Conservation (phyloP, 139 green algal genomes). For the Zygnema circumcarinatum region DNA sequence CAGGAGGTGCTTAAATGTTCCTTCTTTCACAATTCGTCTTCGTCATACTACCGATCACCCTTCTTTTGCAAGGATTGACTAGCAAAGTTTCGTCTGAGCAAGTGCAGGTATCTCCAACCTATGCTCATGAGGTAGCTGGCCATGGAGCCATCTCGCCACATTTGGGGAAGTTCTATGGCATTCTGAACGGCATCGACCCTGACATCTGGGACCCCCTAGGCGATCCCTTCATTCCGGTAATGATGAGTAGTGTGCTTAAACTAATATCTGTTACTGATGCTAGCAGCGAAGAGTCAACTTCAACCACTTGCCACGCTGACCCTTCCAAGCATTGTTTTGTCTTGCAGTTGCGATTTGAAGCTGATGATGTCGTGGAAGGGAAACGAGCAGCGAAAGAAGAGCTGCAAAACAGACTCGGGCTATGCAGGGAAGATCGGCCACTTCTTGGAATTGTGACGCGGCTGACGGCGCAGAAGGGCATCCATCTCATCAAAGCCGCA, state of each 20-base stretch:
- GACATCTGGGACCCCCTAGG: conserved; percentile 94
- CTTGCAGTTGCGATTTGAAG: conserved; percentile 21
- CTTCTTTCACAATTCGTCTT: no score
- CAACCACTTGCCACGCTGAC: no score
- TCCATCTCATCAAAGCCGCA: conserved; percentile 68
- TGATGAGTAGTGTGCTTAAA: no score
- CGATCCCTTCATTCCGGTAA: conserved; percentile 79
- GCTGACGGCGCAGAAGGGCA: conserved; percentile 69
- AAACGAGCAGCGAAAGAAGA: conserved; percentile 68
- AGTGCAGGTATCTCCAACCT: conserved; percentile 65
- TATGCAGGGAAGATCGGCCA: conserved; percentile 63
- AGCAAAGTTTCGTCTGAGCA: no score
- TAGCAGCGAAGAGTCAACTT: no score
- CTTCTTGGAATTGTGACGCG: conserved; percentile 65
- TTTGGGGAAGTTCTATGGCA: conserved; percentile 65
- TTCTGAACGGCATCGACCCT: conserved; percentile 92
- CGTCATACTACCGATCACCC: no score
- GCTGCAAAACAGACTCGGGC: conserved; percentile 44
- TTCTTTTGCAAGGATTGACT: no score
- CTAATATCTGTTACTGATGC: no score
- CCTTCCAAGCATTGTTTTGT: no score
- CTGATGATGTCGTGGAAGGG: conserved; percentile 55
- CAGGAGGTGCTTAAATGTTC: not conserved
- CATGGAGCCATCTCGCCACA: conserved; percentile 51
- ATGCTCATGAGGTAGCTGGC: conserved; percentile 60